Evolutionary conservation across 2,329 filamentous ascomycete genomes (phyloP), one percentile per base, ranked within the genome.

Genomic region (Lasiodiplodia theobromae): DNA sequence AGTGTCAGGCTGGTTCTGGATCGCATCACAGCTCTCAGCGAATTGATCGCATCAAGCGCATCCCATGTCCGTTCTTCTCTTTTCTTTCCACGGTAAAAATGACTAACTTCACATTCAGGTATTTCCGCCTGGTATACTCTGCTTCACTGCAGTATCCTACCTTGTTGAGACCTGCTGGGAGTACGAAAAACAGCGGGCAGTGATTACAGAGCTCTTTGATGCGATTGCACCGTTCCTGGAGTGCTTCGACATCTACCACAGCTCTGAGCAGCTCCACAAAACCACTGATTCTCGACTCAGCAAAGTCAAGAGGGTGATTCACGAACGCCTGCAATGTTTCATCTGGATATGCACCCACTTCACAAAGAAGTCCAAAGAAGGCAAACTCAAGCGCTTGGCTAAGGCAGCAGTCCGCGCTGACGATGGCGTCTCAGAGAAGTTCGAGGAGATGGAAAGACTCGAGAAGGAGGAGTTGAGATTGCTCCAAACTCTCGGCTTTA

Each of bases 61-160:
- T 49, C 58, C 7, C 12, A 18, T 3, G 58, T 62, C 14, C 34
- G 58, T 56, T 6, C 21, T 21, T 7, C 10, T 7, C 25, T 11
- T 31, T 8, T 16, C 5, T n/a, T 6, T 38, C 18, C 23, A 2
- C 5, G 52, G 28, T 31, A 16, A 18, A 31, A 25, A 10, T 11
- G 37, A 25, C 2, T 21, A 14, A 34, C 12, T 14, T 3, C 16
- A 21, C 25, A 31, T 18, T 8, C 14, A 62, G 58, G 40, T 40
- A 3, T 62, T 62, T 7, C 58, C 58, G 16, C 58, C 58, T 8
- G 21, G 58, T n/a, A 25, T 34, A n/a, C 28, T 62, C 7, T 62
- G 58, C 18, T 62, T 28, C 7, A 62, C 58, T 3, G 58, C 58
- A 14, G 31, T 62, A 16, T 62, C 47, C 23, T 62, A 62, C 37